Evolutionary conservation across 352 stramenopile genomes (phyloP).

Genomic region (Phytophthora ohioensis): DNA sequence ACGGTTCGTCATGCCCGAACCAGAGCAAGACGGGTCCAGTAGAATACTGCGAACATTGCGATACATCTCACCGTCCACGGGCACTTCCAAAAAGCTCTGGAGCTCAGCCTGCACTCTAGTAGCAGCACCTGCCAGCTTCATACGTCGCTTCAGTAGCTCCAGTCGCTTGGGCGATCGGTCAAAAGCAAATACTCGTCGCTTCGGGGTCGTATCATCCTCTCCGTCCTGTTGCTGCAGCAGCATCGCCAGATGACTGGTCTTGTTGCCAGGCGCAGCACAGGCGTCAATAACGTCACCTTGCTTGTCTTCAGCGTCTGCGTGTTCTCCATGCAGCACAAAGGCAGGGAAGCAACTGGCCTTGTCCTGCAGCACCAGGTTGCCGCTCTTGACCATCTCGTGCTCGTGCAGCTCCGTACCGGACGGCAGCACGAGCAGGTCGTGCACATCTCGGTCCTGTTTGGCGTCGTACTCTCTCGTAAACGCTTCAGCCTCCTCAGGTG

Average conservation of each 20-base stretch:
- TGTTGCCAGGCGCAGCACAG: conserved; percentile 98
- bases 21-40: conserved; percentile 97
- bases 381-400: conserved; percentile 79
- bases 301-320: conserved; percentile 45
- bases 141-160: conserved; percentile 89
- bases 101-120: conserved; percentile 85
- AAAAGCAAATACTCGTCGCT: conserved; percentile 94
- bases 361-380: conserved; percentile 96
- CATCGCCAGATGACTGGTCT: conserved; percentile 97
- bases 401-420: conserved; percentile 89
- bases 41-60: conserved; percentile 93
- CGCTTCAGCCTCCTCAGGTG: conserved; percentile 48
- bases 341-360: conserved; percentile 98
- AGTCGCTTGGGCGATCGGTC: conserved; percentile 92
- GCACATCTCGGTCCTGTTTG: conserved; percentile 89
- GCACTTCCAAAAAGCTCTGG: conserved; percentile 93
- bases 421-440: conserved; percentile 93
- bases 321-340: conserved; percentile 91
- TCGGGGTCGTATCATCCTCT: conserved; percentile 32
- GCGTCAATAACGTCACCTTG: conserved; percentile 95
- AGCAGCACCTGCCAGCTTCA: conserved; percentile 84
- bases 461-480: conserved; percentile 61
- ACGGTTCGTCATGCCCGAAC: conserved; percentile 95
- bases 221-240: conserved; percentile 83
- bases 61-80: conserved; percentile 80